Base-by-base conservation (phyloP, 2,329 filamentous ascomycete species). In the Colletotrichum australisinense region DNA sequence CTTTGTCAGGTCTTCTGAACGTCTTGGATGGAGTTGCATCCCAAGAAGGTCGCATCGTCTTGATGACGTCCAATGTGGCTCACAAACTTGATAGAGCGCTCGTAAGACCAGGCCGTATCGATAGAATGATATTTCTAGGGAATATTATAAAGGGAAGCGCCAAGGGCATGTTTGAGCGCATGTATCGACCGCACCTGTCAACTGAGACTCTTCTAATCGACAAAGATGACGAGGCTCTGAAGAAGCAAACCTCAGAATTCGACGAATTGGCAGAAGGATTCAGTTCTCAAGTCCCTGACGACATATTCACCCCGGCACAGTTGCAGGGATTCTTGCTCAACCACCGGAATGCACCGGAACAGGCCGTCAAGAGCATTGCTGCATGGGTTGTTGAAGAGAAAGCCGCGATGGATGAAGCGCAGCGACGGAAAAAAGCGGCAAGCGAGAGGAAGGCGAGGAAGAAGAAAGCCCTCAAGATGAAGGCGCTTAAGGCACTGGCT, bases 31-130 rank as follows among this genome's bases (percentile, higher is more conserved):
- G 91, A 2, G 91, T 93, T 0, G 90, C 91, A 1, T 89, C 89
- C 0, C 89, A 90, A 71, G 92, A 94, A 81, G 92, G 92, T 1
- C 86, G 91, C 8, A 88, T 94, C 1, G 84, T 94, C 1, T 89
- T 94, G 75, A 93, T 94, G 92, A 94, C 92, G 0, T 93, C 92
- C 0, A 94, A 94, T 76, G 88, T 90, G 69, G 86, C 87, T 0
- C 89, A 92, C 70, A 88, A 89, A 69, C 85, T 93, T 0, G 91
- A 93, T 70, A 80, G 85, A 3, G 91, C 91, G 0, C 84, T 93
- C 1, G 86, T 92, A 28, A 85, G 91, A 0, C 91, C 91, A 0
- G 92, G 93, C 1, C 87, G 93, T 1, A 91, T 95, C 4, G 93
- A 95, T 75, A 84, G 93, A 53, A 90, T 93, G 76, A 89, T 95